phyloP scores from a whole-genome alignment of 2,329 filamentous ascomycete genomes.

The Intubia oerlemansii region DNA sequence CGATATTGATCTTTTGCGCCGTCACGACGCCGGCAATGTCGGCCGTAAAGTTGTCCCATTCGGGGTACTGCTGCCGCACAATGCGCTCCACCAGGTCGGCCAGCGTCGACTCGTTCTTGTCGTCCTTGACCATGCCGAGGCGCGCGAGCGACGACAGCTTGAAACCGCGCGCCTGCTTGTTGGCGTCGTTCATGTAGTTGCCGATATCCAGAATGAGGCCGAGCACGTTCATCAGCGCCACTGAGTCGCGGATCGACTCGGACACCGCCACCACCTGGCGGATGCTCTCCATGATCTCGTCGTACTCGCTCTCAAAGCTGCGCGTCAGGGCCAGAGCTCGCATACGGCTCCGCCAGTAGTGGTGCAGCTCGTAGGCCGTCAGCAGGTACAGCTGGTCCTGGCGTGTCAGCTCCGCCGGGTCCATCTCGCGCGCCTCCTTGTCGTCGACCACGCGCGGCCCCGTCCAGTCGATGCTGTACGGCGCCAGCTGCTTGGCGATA shows the following conservation, averaged over 20 bases:
- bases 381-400: conserved; percentile 92
- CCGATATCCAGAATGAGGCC: conserved; percentile 93
- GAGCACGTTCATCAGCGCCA: conserved; percentile 86
- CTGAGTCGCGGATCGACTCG: conserved; percentile 75
- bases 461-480: conserved; percentile 93
- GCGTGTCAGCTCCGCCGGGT: conserved; percentile 70
- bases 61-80: conserved; percentile 85
- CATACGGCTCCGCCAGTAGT: conserved; percentile 98
- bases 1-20: conserved; percentile 82
- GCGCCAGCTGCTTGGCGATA: conserved; percentile 72
- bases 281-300: conserved; percentile 71
- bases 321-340: conserved; percentile 68
- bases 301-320: conserved; percentile 73
- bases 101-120: conserved; percentile 94
- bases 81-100: conserved; percentile 92
- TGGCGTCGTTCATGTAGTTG: conserved; percentile 99
- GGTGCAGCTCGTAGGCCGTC: conserved; percentile 83
- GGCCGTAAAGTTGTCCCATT: conserved; percentile 75
- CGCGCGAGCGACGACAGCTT: conserved; percentile 88
- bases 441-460: conserved; percentile 62
- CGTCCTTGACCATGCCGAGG: conserved; percentile 94
- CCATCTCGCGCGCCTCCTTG: conserved; percentile 57
- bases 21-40: conserved; percentile 65
- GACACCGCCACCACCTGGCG: conserved; percentile 72
- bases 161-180: conserved; percentile 95